phyloP scores from a whole-genome alignment of 139 green algal species.

The Haematococcus lacustris region DNA sequence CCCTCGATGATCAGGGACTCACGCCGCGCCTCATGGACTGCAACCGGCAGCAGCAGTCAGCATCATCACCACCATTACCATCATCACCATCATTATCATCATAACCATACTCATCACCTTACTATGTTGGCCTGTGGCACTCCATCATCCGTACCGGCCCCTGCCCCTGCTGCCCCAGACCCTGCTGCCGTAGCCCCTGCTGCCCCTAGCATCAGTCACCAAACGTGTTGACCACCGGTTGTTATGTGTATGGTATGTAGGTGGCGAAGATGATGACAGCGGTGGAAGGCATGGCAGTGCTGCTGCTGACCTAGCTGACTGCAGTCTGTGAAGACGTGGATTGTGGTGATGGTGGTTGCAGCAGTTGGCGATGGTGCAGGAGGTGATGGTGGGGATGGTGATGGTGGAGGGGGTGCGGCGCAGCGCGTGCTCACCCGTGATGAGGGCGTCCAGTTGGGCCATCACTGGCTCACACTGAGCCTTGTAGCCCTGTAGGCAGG shows the following conservation, averaged over 20 bases:
- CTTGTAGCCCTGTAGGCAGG: constrained; percentile 64
- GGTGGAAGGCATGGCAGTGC: neutral
- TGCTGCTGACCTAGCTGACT: neutral
- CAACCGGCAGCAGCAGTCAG: constrained; percentile 19
- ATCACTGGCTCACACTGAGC: constrained; percentile 77
- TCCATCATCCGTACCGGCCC: neutral
- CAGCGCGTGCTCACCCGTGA: constrained; percentile 46
- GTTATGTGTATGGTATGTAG: neutral
- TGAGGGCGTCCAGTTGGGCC: constrained; percentile 63
- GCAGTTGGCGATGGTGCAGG: constrained; percentile 56
- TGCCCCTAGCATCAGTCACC: neutral
- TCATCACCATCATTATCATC: neutral
- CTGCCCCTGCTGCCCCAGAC: neutral
- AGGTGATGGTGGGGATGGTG: no score
- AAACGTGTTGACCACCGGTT: neutral
- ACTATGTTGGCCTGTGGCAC: neutral
- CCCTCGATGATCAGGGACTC: constrained; percentile 41
- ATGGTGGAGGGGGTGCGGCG: constrained; percentile 55
- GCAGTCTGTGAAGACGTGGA: neutral
- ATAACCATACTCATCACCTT: neutral
- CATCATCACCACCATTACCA: neutral
- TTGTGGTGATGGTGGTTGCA: neutral
- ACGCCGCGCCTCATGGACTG: constrained; percentile 12
- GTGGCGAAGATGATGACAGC: neutral
- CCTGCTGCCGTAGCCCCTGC: neutral